Base-by-base conservation (phyloP, 2,329 filamentous ascomycete genomes). In the Fusarium temperatum region DNA sequence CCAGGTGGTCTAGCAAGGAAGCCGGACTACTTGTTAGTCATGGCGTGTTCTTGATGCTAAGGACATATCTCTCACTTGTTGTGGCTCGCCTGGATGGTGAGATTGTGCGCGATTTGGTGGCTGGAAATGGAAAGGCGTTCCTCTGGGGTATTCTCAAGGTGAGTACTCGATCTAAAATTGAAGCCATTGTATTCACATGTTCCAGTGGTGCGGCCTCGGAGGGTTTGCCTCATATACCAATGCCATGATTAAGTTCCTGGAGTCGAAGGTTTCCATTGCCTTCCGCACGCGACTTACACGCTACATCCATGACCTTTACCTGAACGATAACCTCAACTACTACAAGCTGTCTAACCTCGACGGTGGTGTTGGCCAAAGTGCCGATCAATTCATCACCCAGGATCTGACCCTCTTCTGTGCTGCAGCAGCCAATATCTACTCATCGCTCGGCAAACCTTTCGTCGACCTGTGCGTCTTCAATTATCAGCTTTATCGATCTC, bases 401-500 rank as follows among this genome's bases (percentile, higher is more conserved):
- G 96, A 99, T 81, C 87, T 99, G 38, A 98, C 96, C 0, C 87
- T 98, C 2, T 99, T 99, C 85, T 99, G 97, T 81, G 93, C 94
- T 17, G 92, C 95, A 8, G 96, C 96, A 3, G 95, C 96, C 22
- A 94, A 94, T 28, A 85, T 99, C 10, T 99, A 98, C 84, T 98
- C 96, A 3, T 98, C 95, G 0, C 87, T 99, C 7, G 96, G 96
- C n/a, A 99, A 99, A 82, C 96, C 96, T 0, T 91, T 98, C 74
- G 94, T 99, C n/a, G 96, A 99, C 81, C 87, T 99, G 5, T 94
- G 95, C 75, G 96, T 98, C 53, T 99, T 99, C 87, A 99, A 97
- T 83, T 99, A 97, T 82, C 96, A 99, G 82, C 89, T 99, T 1
- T 98, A 97, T 82, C 92, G 92, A 41, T 97, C 95, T 0, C 87